These are phyloP conservation scores for Suillus variegatus DNA, from an alignment of 768 basidiomycete genomes.

Conservation along the genomic window DNA sequence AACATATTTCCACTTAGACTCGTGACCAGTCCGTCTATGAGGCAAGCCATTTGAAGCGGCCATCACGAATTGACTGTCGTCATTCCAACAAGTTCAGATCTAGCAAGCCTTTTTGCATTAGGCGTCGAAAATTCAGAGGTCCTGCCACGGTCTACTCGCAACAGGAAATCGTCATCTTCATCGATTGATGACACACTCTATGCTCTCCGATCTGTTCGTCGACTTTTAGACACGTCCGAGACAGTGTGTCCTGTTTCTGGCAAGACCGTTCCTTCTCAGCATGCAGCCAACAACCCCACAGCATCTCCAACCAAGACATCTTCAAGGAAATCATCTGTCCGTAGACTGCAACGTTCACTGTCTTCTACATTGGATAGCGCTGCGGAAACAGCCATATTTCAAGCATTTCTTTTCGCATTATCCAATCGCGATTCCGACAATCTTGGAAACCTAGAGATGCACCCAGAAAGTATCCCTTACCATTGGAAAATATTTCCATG, in stretches of 20 bases:
- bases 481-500: conserved; percentile 17
- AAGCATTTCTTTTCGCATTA: not conserved
- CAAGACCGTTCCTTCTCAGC: not conserved
- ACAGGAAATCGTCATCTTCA: not conserved
- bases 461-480: not conserved
- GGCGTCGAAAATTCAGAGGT: not conserved
- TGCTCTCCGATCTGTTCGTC: not conserved
- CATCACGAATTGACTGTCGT: no score
- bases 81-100: not conserved
- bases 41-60: no score
- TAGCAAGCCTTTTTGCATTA: not conserved
- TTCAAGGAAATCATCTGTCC: not conserved
- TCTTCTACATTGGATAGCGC: not conserved
- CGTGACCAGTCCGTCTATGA: no score
- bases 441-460: not conserved
- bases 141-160: not conserved
- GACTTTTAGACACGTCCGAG: not conserved
- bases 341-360: not conserved
- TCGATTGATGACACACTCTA: not conserved
- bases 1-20: no score
- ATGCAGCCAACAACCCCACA: not conserved
- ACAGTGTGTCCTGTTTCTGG: not conserved
- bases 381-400: not conserved
- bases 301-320: not conserved
- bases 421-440: not conserved